phyloP scores from a whole-genome alignment of 129 eudicot species.

The Arctium minus region DNA sequence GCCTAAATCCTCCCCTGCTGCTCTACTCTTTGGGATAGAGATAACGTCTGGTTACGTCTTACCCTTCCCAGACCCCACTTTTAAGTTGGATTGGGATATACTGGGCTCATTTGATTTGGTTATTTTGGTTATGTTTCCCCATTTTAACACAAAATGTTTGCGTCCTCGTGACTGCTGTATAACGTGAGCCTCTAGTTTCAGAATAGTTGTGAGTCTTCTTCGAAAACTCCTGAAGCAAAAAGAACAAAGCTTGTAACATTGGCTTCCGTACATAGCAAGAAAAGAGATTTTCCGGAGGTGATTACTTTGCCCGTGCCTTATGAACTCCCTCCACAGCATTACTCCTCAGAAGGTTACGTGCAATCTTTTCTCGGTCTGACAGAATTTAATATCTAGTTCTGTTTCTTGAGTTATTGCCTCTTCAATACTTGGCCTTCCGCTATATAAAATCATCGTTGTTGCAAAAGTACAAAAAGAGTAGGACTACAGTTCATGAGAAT shows the following conservation, averaged over 20 bases:
- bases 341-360: conserved; percentile 65
- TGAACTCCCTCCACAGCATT: conserved; percentile 82
- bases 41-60: background rate
- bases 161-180: background rate
- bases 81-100: background rate
- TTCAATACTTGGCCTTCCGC: background rate
- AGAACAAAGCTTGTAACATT: conserved; percentile 69
- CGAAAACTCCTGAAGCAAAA: conserved; percentile 24
- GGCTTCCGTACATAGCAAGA: conserved; percentile 44
- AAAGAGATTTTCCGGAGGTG: conserved; percentile 39
- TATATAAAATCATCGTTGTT: background rate
- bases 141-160: background rate
- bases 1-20: background rate
- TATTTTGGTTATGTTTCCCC: background rate
- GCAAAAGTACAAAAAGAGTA: background rate
- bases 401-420: background rate
- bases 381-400: background rate
- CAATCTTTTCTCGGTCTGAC: background rate
- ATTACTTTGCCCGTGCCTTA: conserved; percentile 83
- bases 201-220: conserved; percentile 32
- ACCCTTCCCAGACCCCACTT: background rate
- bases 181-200: conserved; percentile 20
- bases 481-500: background rate
- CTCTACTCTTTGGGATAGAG: background rate
- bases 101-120: background rate